phyloP scores from a whole-genome alignment of 108 stramenopile genomes.

The Craspedostauros australis region DNA sequence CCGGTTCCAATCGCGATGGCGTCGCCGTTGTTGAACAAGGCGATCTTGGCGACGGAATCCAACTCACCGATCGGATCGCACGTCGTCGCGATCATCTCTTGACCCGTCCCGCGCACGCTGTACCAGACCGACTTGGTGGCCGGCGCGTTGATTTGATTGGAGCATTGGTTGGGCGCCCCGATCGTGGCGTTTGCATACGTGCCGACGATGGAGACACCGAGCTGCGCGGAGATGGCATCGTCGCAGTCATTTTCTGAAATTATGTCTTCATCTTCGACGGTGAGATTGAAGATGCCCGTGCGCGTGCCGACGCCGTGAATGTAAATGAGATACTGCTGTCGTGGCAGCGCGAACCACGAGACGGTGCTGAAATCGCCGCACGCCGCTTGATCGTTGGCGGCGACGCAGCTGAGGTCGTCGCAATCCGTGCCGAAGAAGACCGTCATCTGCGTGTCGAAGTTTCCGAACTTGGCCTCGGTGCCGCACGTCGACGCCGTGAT shows the following conservation, averaged over 20 bases:
- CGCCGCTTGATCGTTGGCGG: neutral
- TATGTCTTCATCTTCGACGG: neutral
- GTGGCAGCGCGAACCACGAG: neutral
- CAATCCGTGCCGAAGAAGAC: neutral
- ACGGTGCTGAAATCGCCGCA: neutral
- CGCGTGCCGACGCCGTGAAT: neutral
- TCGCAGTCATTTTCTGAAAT: neutral
- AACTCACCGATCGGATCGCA: no score
- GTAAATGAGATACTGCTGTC: neutral
- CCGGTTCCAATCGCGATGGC: no score
- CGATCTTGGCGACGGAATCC: no score
- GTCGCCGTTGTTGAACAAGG: no score
- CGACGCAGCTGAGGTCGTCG: neutral
- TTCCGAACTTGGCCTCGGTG: neutral
- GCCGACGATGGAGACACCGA: no score
- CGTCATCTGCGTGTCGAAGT: neutral
- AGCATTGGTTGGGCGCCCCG: no score
- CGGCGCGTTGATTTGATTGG: no score
- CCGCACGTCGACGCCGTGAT: neutral
- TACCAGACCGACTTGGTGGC: no score
- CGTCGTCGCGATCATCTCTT: no score
- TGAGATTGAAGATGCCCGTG: neutral
- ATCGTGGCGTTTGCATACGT: no score
- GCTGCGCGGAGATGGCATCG: no score
- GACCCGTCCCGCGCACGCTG: no score